Percentiles rank a stretch among this genome's conserved stretches.
phyloP scores from a whole-genome alignment of 495 filamentous ascomycete species.

The Penicillium argentinense region DNA sequence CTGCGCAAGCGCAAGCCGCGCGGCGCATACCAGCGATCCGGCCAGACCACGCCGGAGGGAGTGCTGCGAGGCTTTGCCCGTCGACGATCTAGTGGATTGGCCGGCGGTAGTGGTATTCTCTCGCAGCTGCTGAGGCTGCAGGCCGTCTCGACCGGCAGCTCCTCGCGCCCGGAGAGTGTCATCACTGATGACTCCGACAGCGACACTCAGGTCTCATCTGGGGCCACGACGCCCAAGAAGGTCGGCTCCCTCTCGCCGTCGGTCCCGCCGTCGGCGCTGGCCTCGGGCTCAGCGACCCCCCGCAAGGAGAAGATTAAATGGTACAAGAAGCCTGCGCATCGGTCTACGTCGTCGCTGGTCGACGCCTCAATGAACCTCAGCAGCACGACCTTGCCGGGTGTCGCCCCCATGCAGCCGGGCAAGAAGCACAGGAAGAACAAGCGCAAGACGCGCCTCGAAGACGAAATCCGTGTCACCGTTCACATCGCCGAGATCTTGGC shows the following conservation, averaged over 20 bases:
- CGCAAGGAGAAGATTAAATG: constrained; percentile 60
- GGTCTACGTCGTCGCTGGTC: constrained; percentile 43
- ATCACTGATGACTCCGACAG: constrained; percentile 44
- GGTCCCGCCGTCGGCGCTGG: constrained; percentile 14
- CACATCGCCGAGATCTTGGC: constrained; percentile 86
- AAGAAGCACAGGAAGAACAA: constrained; percentile 32
- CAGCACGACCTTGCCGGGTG: constrained; percentile 31
- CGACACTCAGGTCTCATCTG: constrained; percentile 39
- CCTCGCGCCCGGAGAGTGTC: constrained; percentile 32
- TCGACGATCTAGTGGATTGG: constrained; percentile 22
- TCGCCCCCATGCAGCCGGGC: constrained; percentile 27
- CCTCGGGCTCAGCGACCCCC: constrained; percentile 59
- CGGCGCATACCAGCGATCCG: constrained; percentile 39
- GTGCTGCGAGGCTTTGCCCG: constrained; percentile 30
- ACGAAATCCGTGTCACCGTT: constrained; percentile 71
- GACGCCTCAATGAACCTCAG: constrained; percentile 52
- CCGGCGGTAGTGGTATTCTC: constrained; percentile 39
- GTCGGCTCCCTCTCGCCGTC: constrained; percentile 24
- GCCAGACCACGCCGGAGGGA: constrained; percentile 39
- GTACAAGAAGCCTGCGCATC: constrained; percentile 58
- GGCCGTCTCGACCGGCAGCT: constrained; percentile 24
- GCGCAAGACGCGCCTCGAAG: constrained; percentile 57
- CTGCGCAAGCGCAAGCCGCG: constrained; percentile 33
- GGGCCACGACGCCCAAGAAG: constrained; percentile 35
- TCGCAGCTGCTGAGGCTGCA: constrained; percentile 43